phyloP scores from a whole-genome alignment of 176 grass and related monocot genomes.

The Triticum urartu region DNA sequence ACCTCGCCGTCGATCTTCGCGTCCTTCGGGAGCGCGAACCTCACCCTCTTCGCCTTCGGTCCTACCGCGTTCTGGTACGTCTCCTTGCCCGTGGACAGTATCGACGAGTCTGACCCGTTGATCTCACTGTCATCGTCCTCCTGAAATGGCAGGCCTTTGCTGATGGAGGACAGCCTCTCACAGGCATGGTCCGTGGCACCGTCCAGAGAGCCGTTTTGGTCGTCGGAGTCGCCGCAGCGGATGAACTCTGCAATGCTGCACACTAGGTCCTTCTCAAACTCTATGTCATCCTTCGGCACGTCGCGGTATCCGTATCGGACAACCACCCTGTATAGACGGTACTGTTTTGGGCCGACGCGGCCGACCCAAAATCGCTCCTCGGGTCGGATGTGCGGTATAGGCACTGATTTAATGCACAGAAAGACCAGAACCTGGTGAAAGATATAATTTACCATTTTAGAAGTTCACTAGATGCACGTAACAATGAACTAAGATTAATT shows the following conservation, averaged over 20 bases:
- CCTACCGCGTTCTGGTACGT: neutral
- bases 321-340: slow-evolving; percentile 75
- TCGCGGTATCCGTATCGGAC: slow-evolving; percentile 87
- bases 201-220: slow-evolving; percentile 34
- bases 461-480: neutral
- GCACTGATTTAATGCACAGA: slow-evolving; percentile 73
- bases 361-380: slow-evolving; percentile 75
- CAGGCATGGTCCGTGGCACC: slow-evolving; percentile 28
- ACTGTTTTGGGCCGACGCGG: slow-evolving; percentile 70
- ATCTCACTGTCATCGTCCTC: slow-evolving; percentile 44
- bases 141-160: slow-evolving; percentile 45
- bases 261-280: slow-evolving; percentile 88
- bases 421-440: slow-evolving; percentile 75
- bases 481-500: neutral
- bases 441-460: slow-evolving; percentile 1
- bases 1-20: slow-evolving; percentile 40
- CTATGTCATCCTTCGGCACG: slow-evolving; percentile 60
- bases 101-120: slow-evolving; percentile 32
- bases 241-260: slow-evolving; percentile 92
- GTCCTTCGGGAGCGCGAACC: slow-evolving; percentile 66
- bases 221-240: slow-evolving; percentile 34
- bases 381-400: slow-evolving; percentile 54
- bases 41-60: slow-evolving; percentile 50
- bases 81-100: slow-evolving; percentile 33
- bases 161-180: slow-evolving; percentile 61